Conservation (phyloP, 2,329 filamentous ascomycete species). For the Colletotrichum viniferum region DNA sequence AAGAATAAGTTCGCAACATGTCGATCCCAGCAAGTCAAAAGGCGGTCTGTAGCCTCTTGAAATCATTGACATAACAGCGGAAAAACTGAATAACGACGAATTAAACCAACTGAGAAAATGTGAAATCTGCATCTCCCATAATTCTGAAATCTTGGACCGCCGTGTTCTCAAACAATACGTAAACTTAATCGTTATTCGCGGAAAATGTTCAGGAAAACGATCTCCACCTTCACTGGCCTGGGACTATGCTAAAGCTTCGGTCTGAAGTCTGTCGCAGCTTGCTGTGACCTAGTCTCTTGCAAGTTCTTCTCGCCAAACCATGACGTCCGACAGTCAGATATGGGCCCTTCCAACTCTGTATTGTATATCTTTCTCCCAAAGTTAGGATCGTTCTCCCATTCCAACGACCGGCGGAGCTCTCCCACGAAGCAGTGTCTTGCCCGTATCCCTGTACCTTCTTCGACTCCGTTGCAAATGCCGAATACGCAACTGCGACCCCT, state of each 20-base stretch:
- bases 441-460: background rate
- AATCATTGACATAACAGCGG: background rate
- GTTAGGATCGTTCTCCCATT: background rate
- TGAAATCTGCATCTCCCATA: background rate
- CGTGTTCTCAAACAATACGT: background rate
- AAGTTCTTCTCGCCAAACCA: background rate
- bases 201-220: background rate
- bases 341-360: background rate
- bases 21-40: background rate
- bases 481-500: conserved; percentile 38
- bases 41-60: background rate
- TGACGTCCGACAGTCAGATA: background rate
- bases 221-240: background rate
- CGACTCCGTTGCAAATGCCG: conserved; percentile 32
- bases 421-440: background rate
- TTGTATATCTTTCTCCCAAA: background rate
- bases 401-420: background rate
- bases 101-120: fast-evolving
- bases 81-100: fast-evolving
- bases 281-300: background rate
- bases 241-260: background rate
- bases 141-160: background rate
- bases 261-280: background rate
- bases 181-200: background rate
- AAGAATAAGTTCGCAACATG: background rate